phyloP scores from a whole-genome alignment of 2,329 filamentous ascomycete species.

The Exophiala mesophila region DNA sequence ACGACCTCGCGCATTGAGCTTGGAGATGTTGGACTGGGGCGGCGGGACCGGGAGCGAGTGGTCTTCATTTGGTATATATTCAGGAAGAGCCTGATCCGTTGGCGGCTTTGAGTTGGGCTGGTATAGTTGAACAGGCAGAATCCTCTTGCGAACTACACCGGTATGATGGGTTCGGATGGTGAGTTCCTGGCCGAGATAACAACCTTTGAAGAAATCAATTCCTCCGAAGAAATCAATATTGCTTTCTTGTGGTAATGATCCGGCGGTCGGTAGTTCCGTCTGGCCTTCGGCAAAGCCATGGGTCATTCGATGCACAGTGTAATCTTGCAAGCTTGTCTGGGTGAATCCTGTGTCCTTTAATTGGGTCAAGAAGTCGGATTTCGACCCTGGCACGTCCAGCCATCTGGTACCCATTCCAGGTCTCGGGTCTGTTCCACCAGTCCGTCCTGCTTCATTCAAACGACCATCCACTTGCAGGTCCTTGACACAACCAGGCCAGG shows the following conservation, averaged over 20 bases:
- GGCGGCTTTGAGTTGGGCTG: constrained; percentile 39
- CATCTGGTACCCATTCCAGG: constrained; percentile 20
- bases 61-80: constrained; percentile 30
- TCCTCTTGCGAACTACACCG: constrained; percentile 84
- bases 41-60: constrained; percentile 29
- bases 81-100: constrained; percentile 42
- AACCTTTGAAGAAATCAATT: constrained; percentile 92
- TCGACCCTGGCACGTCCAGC: constrained; percentile 10
- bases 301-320: constrained; percentile 72
- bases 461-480: background rate
- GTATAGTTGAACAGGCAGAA: constrained; percentile 76
- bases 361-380: constrained; percentile 3
- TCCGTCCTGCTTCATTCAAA: background rate
- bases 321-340: constrained; percentile 48
- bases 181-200: constrained; percentile 93
- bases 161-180: constrained; percentile 94
- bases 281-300: constrained; percentile 82
- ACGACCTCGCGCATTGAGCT: constrained; percentile 43
- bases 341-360: constrained; percentile 22
- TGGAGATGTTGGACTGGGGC: constrained; percentile 49
- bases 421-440: constrained; percentile 19
- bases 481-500: constrained; percentile 16
- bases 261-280: constrained; percentile 65
- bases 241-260: constrained; percentile 76
- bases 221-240: constrained; percentile 83